phyloP scores from a whole-genome alignment of 805 yeast species.

The Trichomonascus vanleenenianus region DNA sequence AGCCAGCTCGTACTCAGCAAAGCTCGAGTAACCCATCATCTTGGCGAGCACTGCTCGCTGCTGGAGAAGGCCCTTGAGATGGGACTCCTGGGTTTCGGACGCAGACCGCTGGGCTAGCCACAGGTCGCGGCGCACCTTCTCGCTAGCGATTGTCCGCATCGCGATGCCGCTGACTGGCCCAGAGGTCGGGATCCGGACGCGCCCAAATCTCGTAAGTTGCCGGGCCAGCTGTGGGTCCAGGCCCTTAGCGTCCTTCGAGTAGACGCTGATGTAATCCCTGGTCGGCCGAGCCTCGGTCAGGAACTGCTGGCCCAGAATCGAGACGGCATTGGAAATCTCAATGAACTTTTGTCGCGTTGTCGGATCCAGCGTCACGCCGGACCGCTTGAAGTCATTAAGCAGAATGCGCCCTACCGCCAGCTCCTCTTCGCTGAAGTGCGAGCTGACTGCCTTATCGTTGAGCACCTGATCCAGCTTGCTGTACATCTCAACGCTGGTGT shows the following conservation, averaged over 20 bases:
- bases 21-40: constrained; percentile 62
- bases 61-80: constrained; percentile 51
- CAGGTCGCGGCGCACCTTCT: constrained; percentile 50
- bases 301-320: constrained; percentile 74
- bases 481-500: constrained; percentile 72
- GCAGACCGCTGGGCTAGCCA: constrained; percentile 74
- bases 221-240: constrained; percentile 26
- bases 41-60: constrained; percentile 65
- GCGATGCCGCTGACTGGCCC: constrained; percentile 62
- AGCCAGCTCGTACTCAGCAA: constrained; percentile 70
- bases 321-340: constrained; percentile 68
- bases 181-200: constrained; percentile 47
- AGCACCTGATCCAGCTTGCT: constrained; percentile 51
- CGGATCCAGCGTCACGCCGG: constrained; percentile 76
- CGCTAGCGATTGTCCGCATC: constrained; percentile 49
- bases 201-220: constrained; percentile 27
- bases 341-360: constrained; percentile 63
- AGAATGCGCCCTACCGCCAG: constrained; percentile 72
- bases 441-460: constrained; percentile 30
- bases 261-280: constrained; percentile 16
- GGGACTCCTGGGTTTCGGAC: constrained; percentile 49
- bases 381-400: constrained; percentile 76
- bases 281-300: constrained; percentile 38
- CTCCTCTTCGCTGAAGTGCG: constrained; percentile 61
- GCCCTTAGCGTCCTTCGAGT: constrained; percentile 23